A percentile compares a stretch with the other conserved stretches of the same genome.
phyloP scores from a whole-genome alignment of 1,284 basidiomycete species.

The Mycena sp. region DNA sequence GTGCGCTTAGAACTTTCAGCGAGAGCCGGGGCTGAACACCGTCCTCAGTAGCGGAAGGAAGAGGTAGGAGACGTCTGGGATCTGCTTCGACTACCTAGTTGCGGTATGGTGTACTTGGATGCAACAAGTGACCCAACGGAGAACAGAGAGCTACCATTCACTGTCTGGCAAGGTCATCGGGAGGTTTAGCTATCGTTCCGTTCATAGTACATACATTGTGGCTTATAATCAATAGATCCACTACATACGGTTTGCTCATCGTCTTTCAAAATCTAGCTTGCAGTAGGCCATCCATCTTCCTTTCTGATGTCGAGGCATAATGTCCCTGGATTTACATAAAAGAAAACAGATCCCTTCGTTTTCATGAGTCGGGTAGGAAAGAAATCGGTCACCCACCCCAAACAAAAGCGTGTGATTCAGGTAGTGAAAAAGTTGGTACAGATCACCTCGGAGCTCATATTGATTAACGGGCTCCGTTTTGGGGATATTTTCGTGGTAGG shows the following conservation, averaged over 20 bases:
- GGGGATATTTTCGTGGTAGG: slow-evolving; percentile 77
- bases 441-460: slow-evolving; percentile 73
- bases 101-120: slow-evolving; percentile 40
- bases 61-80: slow-evolving; percentile 37
- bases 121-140: background rate
- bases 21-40: slow-evolving; percentile 11
- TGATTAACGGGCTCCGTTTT: slow-evolving; percentile 75
- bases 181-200: background rate
- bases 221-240: background rate
- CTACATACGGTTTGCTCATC: too few species aligned
- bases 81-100: slow-evolving; percentile 43
- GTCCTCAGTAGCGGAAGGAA: slow-evolving; percentile 43
- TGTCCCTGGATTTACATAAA: slow-evolving; percentile 60
- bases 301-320: slow-evolving; percentile 63
- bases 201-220: background rate
- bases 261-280: slow-evolving; percentile 10
- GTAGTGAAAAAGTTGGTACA: slow-evolving; percentile 91
- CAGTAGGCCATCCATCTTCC: slow-evolving; percentile 57
- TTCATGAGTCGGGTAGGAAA: too few species aligned
- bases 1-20: slow-evolving; percentile 27
- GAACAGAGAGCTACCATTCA: slow-evolving; percentile 8
- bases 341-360: too few species aligned
- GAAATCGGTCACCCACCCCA: slow-evolving; percentile 66
- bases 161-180: slow-evolving; percentile 5
- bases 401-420: slow-evolving; percentile 85